Evolutionary conservation across 768 basidiomycete species (phyloP).

Genomic region (Lyophyllum semitale): DNA sequence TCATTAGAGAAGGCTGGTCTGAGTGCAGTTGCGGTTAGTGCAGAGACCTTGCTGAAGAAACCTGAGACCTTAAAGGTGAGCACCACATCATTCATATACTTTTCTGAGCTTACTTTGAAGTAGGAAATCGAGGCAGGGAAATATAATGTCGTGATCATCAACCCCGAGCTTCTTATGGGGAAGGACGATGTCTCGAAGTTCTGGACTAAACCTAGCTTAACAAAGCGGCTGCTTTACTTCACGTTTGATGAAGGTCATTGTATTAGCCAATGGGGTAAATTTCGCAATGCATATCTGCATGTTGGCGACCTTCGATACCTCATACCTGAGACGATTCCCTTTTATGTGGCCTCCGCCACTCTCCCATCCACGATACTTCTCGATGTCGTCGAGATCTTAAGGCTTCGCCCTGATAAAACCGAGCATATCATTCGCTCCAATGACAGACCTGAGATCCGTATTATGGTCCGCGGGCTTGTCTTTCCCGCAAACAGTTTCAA

Average conservation of each 20-base stretch:
- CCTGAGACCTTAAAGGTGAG: slow-evolving; percentile 19
- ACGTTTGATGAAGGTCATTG: slow-evolving; percentile 43
- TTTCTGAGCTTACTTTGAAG: background rate
- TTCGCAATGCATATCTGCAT: slow-evolving; percentile 37
- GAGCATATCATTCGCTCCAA: slow-evolving; percentile 24
- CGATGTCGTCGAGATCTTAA: slow-evolving; percentile 22
- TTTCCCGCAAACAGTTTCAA: too few species aligned
- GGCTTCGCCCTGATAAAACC: too few species aligned
- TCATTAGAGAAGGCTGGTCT: slow-evolving; percentile 17
- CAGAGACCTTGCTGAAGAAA: slow-evolving; percentile 13
- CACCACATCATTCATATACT: background rate
- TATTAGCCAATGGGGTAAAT: slow-evolving; percentile 37
- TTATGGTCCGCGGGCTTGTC: slow-evolving; percentile 24
- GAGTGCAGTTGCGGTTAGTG: slow-evolving; percentile 16
- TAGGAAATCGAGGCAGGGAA: background rate
- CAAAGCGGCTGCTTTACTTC: slow-evolving; percentile 9
- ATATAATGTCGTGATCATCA: background rate
- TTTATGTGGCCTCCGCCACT: too few species aligned
- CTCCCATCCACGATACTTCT: slow-evolving; percentile 21
- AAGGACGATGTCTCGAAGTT: slow-evolving; percentile 15
- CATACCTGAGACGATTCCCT: slow-evolving; percentile 27
- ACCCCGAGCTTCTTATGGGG: too few species aligned
- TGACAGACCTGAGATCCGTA: slow-evolving; percentile 32
- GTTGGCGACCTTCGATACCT: slow-evolving; percentile 16
- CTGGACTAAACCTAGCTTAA: background rate